Percentiles rank a stretch among this genome's conserved stretches.
These are phyloP conservation scores for Agapanthus africanus DNA, from an alignment of 106 monocot species.

Conservation along the genomic window DNA sequence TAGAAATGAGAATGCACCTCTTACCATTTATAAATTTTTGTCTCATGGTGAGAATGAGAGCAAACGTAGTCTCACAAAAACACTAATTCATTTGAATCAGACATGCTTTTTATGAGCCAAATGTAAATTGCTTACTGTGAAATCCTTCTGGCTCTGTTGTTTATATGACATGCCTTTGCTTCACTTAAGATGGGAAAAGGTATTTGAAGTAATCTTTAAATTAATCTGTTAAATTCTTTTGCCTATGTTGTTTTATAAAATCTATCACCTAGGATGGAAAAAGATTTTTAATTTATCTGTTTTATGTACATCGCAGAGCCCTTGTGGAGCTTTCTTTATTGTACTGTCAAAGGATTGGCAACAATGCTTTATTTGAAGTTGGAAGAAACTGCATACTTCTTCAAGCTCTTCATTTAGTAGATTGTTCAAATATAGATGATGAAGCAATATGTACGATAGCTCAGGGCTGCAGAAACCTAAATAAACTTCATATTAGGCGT, in stretches of 20 bases:
- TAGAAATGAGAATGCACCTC: too few species aligned
- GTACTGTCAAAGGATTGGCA: slow-evolving; percentile 82
- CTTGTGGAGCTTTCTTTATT: slow-evolving; percentile 69
- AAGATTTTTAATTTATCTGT: neutral
- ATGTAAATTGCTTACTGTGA: neutral
- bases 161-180: neutral
- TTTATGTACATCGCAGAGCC: slow-evolving; percentile 26
- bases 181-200: neutral
- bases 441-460: slow-evolving; percentile 69
- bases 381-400: slow-evolving; percentile 74
- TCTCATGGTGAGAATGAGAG: neutral
- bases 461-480: slow-evolving; percentile 69
- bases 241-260: too few species aligned
- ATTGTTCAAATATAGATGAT: slow-evolving; percentile 73
- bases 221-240: too few species aligned
- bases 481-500: slow-evolving; percentile 85
- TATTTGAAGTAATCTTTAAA: too few species aligned
- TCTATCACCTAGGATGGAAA: too few species aligned
- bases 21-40: too few species aligned
- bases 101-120: neutral
- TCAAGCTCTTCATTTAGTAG: slow-evolving; percentile 76
- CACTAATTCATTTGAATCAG: neutral
- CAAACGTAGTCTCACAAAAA: neutral
- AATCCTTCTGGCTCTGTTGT: too few species aligned
- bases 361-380: slow-evolving; percentile 72